Conservation (phyloP, 1,139 yeast genomes). For the Meyerozyma guilliermondii region DNA sequence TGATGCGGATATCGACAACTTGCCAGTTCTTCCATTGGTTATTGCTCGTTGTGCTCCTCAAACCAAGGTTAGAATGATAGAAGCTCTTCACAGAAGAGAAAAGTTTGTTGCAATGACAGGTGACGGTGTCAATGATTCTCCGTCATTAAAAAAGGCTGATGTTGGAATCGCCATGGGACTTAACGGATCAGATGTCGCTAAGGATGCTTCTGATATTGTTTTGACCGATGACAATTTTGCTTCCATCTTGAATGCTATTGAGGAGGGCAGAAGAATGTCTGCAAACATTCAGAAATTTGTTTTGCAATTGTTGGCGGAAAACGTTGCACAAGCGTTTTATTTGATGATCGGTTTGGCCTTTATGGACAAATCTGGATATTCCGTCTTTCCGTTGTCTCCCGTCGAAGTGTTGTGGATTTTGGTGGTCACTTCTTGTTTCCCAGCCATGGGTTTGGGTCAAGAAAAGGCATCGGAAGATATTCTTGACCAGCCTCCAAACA, state of each 20-base stretch:
- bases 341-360: slow-evolving; percentile 71
- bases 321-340: slow-evolving; percentile 72
- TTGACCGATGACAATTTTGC: slow-evolving; percentile 75
- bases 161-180: slow-evolving; percentile 89
- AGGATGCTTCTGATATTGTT: slow-evolving; percentile 74
- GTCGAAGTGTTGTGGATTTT: slow-evolving; percentile 79
- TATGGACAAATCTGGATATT: slow-evolving; percentile 50
- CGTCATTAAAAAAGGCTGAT: slow-evolving; percentile 73
- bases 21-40: slow-evolving; percentile 72
- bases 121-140: slow-evolving; percentile 84
- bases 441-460: slow-evolving; percentile 83
- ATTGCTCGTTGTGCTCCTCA: slow-evolving; percentile 86
- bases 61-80: slow-evolving; percentile 80
- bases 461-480: slow-evolving; percentile 65
- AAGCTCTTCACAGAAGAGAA: slow-evolving; percentile 68
- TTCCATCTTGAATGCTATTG: slow-evolving; percentile 70
- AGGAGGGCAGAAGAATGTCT: slow-evolving; percentile 81
- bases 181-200: slow-evolving; percentile 78
- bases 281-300: slow-evolving; percentile 78
- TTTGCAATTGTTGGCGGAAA: slow-evolving; percentile 72
- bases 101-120: slow-evolving; percentile 84
- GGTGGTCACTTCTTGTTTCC: slow-evolving; percentile 75
- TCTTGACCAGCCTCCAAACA: slow-evolving; percentile 62
- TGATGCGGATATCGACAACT: slow-evolving; percentile 58
- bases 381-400: slow-evolving; percentile 76